Evolutionary conservation across 306 rosid species (phyloP), one percentile per base, ranked within the genome.

Genomic region (Rosa rugosa): DNA sequence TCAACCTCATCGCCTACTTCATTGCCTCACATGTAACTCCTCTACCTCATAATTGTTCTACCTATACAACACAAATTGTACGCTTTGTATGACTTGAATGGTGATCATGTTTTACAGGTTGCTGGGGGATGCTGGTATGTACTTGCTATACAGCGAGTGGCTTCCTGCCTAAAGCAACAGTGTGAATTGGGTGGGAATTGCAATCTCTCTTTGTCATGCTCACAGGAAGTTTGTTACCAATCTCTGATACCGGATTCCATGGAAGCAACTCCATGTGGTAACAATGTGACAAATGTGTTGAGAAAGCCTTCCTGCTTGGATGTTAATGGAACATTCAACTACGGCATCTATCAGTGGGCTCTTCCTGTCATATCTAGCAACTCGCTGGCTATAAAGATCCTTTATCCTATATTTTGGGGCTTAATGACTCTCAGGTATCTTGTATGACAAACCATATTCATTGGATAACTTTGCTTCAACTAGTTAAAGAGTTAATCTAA

Each of bases 101-200:
- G 36, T 20, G 31, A 74, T 44, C 14, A 6, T 76, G 66, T 14
- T 36, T 75, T 20, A 46, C 56, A 95, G 99, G 99, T 96, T 76
- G 99, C 99, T 2, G 99, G 99, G 81, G 99, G 99, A 65, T 96
- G 99, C 78, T 96, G 99, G 99, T 96, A 96, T 81, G 99, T 96
- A 27, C 99, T 96, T 53, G 99, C 97, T 0, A 93, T 96, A 82
- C 99, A 96, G 45, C 90, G 99, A 0, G 98, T 96, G 3, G 99
- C 99, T 11, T 86, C 96, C 0, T 96, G 99, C 80, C 89, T 96
- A 20, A 81, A 80, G 77, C 92, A 86, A 59, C 98, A 90, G 36
- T 96, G 98, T 75, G 97, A 89, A 65, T 80, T 85, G 73, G 80
- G 80, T 49, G 5, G 31, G 14, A 84, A 89, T 22, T 96, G 99